phyloP scores from a whole-genome alignment of 2,329 filamentous ascomycete species.

The Botrytis porri region DNA sequence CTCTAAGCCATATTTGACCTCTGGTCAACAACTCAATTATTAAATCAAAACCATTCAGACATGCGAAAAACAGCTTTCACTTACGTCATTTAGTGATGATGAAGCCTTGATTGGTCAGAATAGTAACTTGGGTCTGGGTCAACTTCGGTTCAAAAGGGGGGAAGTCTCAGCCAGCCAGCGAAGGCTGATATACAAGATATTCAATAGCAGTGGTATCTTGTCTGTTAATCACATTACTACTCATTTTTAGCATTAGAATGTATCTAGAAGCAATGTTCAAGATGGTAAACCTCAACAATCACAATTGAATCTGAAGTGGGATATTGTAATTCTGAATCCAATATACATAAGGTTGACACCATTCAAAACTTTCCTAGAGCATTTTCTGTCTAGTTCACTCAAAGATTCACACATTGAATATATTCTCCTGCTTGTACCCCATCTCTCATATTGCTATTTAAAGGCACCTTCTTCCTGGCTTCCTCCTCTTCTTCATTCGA shows the following conservation, averaged over 20 bases:
- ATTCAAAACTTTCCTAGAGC: background rate
- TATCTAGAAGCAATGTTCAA: background rate
- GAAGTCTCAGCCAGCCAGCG: background rate
- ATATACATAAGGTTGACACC: background rate
- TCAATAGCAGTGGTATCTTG: background rate
- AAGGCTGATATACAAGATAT: background rate
- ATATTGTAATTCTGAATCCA: background rate
- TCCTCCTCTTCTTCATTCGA: background rate
- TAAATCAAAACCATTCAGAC: background rate
- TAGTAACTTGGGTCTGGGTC: background rate
- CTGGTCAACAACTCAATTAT: background rate
- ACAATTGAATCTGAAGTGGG: background rate
- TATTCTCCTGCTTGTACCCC: background rate
- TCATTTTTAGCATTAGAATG: background rate
- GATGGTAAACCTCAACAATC: background rate
- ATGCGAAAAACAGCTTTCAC: background rate
- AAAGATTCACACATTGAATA: background rate
- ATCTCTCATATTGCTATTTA: background rate
- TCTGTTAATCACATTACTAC: background rate
- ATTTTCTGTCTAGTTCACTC: background rate
- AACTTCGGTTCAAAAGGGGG: background rate
- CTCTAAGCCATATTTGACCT: background rate
- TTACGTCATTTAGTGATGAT: background rate
- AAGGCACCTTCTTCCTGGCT: background rate
- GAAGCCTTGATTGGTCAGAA: background rate